Percentiles rank a stretch among this genome's conserved stretches.
phyloP scores from a whole-genome alignment of 257 asterid species.

The Scutellaria galericulata region DNA sequence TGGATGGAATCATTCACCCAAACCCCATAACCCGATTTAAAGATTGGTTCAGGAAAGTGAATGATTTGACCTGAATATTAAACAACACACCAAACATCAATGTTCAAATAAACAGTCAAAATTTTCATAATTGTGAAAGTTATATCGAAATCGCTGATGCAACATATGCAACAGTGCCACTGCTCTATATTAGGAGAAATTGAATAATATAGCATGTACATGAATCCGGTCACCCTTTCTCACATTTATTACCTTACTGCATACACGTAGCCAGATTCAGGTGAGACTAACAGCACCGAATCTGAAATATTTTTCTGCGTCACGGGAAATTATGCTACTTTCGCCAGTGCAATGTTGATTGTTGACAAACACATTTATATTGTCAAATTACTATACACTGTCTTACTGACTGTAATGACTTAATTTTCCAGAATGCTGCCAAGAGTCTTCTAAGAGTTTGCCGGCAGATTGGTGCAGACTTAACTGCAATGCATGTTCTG shows the following conservation, averaged over 20 bases:
- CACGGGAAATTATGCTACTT: slow-evolving; percentile 25
- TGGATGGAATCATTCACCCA: neutral
- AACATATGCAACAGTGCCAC: no score
- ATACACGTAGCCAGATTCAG: neutral
- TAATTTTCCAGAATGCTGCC: slow-evolving; percentile 71
- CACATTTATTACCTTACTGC: neutral
- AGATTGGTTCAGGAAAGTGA: neutral
- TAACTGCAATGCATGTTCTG: slow-evolving; percentile 75
- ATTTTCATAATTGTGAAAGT: neutral
- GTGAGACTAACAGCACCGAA: slow-evolving; percentile 1
- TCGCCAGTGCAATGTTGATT: slow-evolving; percentile 4
- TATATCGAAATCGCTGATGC: no score
- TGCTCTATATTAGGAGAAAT: no score
- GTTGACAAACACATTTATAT: slow-evolving; percentile 16
- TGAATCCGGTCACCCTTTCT: neutral
- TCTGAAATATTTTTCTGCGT: slow-evolving; percentile 4
- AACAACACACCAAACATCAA: neutral
- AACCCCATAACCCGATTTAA: neutral
- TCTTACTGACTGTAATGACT: slow-evolving; percentile 34
- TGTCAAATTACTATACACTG: slow-evolving; percentile 22
- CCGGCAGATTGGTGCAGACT: slow-evolving; percentile 88
- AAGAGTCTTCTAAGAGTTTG: slow-evolving; percentile 67
- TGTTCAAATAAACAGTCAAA: slow-evolving; percentile 18
- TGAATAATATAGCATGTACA: no score
- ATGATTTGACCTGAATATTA: neutral